These are phyloP conservation scores for Lophiostoma macrostomum DNA, from an alignment of 495 filamentous ascomycete genomes.

Conservation along the genomic window DNA sequence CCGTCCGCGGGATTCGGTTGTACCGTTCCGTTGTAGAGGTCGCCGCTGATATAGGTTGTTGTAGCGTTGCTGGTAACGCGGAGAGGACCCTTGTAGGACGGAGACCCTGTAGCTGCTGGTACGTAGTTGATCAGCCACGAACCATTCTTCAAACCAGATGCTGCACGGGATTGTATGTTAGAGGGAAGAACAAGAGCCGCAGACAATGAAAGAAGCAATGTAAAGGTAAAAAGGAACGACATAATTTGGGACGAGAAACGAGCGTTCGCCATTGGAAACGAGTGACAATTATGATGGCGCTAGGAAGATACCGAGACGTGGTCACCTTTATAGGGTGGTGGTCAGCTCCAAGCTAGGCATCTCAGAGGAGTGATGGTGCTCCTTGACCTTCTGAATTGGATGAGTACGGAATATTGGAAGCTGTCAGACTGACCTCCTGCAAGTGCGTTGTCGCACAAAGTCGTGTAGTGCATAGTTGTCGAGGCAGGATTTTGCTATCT, in stretches of 20 bases:
- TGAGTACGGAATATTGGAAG: background rate
- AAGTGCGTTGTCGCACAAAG: background rate
- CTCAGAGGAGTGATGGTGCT: background rate
- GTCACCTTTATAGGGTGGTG: slow-evolving; percentile 1
- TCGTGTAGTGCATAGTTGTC: background rate
- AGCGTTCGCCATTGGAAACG: background rate
- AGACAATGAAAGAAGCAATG: background rate
- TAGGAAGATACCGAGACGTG: too few species aligned
- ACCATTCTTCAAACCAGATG: slow-evolving; percentile 1
- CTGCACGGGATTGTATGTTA: slow-evolving; percentile 1
- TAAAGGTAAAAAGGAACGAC: background rate
- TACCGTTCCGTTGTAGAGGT: slow-evolving; percentile 13
- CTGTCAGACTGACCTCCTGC: background rate
- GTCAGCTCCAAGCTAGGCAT: background rate
- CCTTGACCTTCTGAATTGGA: background rate
- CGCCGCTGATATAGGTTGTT: slow-evolving; percentile 4
- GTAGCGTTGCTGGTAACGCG: slow-evolving; percentile 9
- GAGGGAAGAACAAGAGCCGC: background rate
- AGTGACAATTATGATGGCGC: too few species aligned
- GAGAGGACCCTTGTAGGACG: slow-evolving; percentile 12
- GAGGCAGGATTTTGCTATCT: background rate
- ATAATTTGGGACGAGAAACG: background rate
- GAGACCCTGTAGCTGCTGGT: background rate
- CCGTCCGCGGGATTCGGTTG: slow-evolving; percentile 12
- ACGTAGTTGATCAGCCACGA: slow-evolving; percentile 6